Base-by-base conservation (phyloP, 2,329 filamentous ascomycete species). In the Ilyonectria mors-panacis region DNA sequence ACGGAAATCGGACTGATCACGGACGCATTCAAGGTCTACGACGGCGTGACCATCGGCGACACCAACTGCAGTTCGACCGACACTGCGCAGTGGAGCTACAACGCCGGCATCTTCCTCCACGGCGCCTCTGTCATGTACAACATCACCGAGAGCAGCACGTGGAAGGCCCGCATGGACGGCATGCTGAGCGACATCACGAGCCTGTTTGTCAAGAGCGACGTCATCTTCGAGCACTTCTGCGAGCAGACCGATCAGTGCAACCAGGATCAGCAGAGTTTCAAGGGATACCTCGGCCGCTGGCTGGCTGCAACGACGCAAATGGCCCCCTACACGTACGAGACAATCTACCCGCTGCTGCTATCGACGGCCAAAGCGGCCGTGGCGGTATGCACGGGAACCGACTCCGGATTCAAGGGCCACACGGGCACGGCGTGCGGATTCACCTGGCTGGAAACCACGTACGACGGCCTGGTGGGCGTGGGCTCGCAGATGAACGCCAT, bases 201-300 rank as follows among this genome's bases (percentile, higher is more conserved):
- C 3, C 85, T 87, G 66, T 94, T 94, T 81, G 85, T 88, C 73
- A 73, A 78, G 48, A 68, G 79, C 33, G 79, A 78, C 59, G 75
- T 94, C 77, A 86, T 93, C 77, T 87, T 85, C 73, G 92, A 94
- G 81, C 84, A 85, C 68, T 87, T 88, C 33, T 95, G 93, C 81
- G 92, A 94, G 81, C 80, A 79, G 8, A 79, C 79, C 64, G 80
- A 82, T 62, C 84, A 83, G 28, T 95, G 93, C 84, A 88, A 93
- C 81, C 85, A 85, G 69, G 92, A 94, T 78, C 91, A 94, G 81
- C 87, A 87, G 74, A 89, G 86, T 54, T 94, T 94, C 88, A 94
- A 94, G 81, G 92, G 91, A 12, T 94, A 93, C 78, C 83, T 94
- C 28, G 81, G 88, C 28, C 90, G 92, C 50, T 94, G 91, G 88